Evolutionary conservation across 2,329 filamentous ascomycete genomes (phyloP).

Genomic region (Fusarium devonianum): DNA sequence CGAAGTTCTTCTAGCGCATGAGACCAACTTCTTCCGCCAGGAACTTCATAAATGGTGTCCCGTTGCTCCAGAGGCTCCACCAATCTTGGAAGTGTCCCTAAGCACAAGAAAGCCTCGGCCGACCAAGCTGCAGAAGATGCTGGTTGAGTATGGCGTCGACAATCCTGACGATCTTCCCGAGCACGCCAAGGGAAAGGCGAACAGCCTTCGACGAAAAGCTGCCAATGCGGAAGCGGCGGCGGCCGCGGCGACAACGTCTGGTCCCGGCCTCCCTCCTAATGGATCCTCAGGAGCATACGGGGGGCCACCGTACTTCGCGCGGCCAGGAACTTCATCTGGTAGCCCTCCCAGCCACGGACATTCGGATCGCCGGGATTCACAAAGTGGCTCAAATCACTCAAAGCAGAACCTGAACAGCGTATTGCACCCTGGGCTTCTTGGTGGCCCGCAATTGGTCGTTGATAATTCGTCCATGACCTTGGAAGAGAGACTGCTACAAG

Average conservation of each 20-base stretch:
- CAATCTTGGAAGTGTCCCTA: constrained; percentile 83
- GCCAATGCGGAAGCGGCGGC: constrained; percentile 63
- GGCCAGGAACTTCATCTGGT: constrained; percentile 22
- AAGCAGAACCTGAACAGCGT: constrained; percentile 49
- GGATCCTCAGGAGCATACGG: constrained; percentile 36
- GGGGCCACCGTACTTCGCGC: constrained; percentile 38
- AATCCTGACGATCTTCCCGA: constrained; percentile 91
- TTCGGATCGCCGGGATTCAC: constrained; percentile 38
- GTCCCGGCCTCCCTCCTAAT: constrained; percentile 32
- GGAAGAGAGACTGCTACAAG: constrained; percentile 60
- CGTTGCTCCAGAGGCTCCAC: constrained; percentile 84
- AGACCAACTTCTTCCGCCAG: constrained; percentile 98
- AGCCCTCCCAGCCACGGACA: constrained; percentile 41
- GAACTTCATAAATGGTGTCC: constrained; percentile 95
- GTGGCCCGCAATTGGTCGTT: constrained; percentile 53
- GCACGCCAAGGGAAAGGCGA: constrained; percentile 79
- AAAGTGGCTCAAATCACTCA: constrained; percentile 39
- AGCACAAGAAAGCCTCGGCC: constrained; percentile 95
- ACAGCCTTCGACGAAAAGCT: constrained; percentile 75
- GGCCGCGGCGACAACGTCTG: constrained; percentile 40
- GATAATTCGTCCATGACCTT: constrained; percentile 53
- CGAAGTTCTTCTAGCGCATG: constrained; percentile 86
- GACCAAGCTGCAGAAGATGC: constrained; percentile 95
- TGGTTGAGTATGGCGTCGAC: constrained; percentile 86
- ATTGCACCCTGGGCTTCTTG: constrained; percentile 55